Base-by-base conservation (phyloP, 192 early-diverging fungal species). In the Rhizophagus clarus region DNA sequence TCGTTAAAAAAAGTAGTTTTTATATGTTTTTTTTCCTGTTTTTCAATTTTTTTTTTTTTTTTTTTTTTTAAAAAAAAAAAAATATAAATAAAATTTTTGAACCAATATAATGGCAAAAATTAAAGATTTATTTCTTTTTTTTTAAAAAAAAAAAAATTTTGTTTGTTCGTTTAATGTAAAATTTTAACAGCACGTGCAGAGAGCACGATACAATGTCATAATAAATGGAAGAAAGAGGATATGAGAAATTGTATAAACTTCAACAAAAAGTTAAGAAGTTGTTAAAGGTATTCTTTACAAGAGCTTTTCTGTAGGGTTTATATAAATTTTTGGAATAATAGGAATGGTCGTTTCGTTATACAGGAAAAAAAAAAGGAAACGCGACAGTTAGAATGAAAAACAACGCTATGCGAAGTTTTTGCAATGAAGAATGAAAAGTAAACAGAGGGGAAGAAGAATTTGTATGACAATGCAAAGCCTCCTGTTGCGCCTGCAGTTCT, bases 381-480 rank as follows among this genome's bases (percentile, higher is more conserved):
- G 67, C 67, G 70, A 72, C 40, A 72, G 42, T 11, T 72, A 72
- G 7, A 31, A 29, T 64, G 62, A 29, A 64, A 64, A 29, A 56
- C 51, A 56, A 56, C 51, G 51, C 51, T 56, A 15, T 56, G 51
- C 51, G 51, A 56, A 56, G 51, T 56, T 34, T 34, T 69, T 29
- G 67, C 28, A 72, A n/a, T 10, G 70, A 47, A 47, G 70, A 72
- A 72, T 22, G 26, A n/a, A 47, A 71, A 24, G 14, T 40, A 69
- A 34, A 69, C 67, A 26, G 31, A 31, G 70, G 8, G 10, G 40
- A 42, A 42, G 40, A 45, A 71, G 70, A 72, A 31, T 72, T 72
- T 72, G 70, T 72, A 72, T 72, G 34, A 72, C 70, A 72, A 72
- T 72, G 70, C 70, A 72, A 72, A 34, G 70, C 70, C 70, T 72